Percentiles rank a stretch among this genome's conserved stretches.
phyloP scores from a whole-genome alignment of 1,284 basidiomycete species.

The Clitocybe nebularis region DNA sequence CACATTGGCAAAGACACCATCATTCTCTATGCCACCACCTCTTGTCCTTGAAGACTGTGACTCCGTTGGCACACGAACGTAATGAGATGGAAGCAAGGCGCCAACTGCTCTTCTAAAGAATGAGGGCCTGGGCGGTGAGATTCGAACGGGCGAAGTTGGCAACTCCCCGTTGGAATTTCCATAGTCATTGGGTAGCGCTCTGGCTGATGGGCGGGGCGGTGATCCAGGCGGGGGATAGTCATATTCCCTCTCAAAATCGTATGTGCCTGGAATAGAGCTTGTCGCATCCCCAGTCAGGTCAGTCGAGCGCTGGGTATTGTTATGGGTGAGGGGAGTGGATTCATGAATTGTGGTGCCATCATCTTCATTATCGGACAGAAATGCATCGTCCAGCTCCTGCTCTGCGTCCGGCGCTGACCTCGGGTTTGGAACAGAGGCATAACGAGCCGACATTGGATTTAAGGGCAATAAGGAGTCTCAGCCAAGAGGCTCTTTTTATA shows the following conservation, averaged over 20 bases:
- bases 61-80: constrained; percentile 53
- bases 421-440: constrained; percentile 49
- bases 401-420: constrained; percentile 44
- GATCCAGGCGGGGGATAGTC: constrained; percentile 79
- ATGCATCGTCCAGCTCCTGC: constrained; percentile 64
- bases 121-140: constrained; percentile 36
- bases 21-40: constrained; percentile 85
- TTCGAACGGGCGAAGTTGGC: constrained; percentile 47
- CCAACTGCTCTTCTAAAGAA: constrained; percentile 63
- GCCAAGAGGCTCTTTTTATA: not conserved
- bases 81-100: constrained; percentile 71
- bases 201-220: constrained; percentile 60
- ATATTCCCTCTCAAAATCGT: constrained; percentile 84
- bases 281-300: constrained; percentile 11
- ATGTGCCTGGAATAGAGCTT: constrained; percentile 37
- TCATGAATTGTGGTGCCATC: constrained; percentile 42
- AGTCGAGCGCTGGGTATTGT: constrained; percentile 10
- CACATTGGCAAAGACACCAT: constrained; percentile 96
- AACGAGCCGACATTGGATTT: constrained; percentile 40
- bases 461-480: not conserved
- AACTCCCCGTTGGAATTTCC: constrained; percentile 82
- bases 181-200: constrained; percentile 62
- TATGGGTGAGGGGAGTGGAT: constrained; percentile 34
- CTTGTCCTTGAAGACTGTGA: constrained; percentile 30
- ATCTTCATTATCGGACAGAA: constrained; percentile 53